Percentiles rank a stretch among this genome's conserved stretches.
These are phyloP conservation scores for Ustilago crameri DNA, from an alignment of 1,284 basidiomycete genomes.

Conservation along the genomic window DNA sequence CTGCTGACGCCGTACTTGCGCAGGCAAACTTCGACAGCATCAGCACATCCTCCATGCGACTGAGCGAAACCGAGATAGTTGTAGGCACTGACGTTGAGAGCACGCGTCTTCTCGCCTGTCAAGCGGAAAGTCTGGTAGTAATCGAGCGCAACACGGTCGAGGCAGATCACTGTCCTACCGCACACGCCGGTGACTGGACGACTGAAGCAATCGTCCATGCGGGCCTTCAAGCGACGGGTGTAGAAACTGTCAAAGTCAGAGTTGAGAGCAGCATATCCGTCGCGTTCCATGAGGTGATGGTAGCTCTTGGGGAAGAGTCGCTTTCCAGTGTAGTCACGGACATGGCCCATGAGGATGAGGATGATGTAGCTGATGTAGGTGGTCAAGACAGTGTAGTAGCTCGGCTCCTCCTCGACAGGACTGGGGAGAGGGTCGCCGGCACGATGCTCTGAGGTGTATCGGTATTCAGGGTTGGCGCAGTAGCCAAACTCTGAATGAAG, in stretches of 20 bases:
- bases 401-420: constrained; percentile 76
- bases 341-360: constrained; percentile 84
- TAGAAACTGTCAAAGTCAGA: constrained; percentile 99
- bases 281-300: constrained; percentile 72
- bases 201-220: constrained; percentile 95
- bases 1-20: constrained; percentile 76
- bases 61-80: constrained; percentile 99
- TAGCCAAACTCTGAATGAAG: constrained; percentile 85
- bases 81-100: constrained; percentile 96
- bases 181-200: constrained; percentile 94
- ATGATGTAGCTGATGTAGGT: constrained; percentile 76
- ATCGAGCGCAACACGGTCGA: constrained; percentile 86
- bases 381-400: constrained; percentile 88
- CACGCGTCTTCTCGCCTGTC: constrained; percentile 83
- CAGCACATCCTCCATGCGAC: constrained; percentile 89
- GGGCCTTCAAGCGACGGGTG: constrained; percentile 90
- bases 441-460: constrained; percentile 76
- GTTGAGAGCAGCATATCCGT: constrained; percentile 87
- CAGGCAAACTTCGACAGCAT: constrained; percentile 79
- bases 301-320: constrained; percentile 79
- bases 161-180: constrained; percentile 87
- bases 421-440: constrained; percentile 51
- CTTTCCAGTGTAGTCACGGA: constrained; percentile 95
- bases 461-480: constrained; percentile 78
- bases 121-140: constrained; percentile 82